Evolutionary conservation across 129 eudicot genomes (phyloP), one percentile per base, ranked within the genome.

Genomic region (Sambucus nigra): DNA sequence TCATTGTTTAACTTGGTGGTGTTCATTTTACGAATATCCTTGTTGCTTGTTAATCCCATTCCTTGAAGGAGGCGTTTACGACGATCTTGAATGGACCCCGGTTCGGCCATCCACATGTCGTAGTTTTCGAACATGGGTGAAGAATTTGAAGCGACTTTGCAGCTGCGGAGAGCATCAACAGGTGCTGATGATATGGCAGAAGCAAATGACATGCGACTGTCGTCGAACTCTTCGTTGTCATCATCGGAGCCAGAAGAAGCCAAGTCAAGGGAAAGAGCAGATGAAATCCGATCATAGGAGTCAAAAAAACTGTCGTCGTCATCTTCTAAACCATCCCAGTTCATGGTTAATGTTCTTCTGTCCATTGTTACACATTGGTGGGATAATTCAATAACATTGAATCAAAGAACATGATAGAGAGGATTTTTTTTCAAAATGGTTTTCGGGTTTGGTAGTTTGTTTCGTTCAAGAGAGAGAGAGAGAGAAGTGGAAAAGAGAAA

Each of bases 41-140:
- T 79, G 38, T 69, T 80, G 82, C 95, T 86, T 3, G 64, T 35
- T 46, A 91, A 53, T 33, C 99, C 99, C 95, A 91, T 82, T 0
- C 86, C 94, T 51, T 79, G 80, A 5, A 91, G 54, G 58, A 91
- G 83, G 9, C 80, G 68, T 16, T 68, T 61, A n/a, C 99, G 76
- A 1, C 99, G 81, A 44, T 86, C 99, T 1, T 77, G 65, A 28
- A 91, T 54, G 19, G 83, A 80, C 8, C 83, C 88, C 0, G 99
- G 99, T 4, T 80, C 89, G 9, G 80, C 76, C 84, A 82, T 74
- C 99, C 99, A 91, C 73, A 86, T 73, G 42, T 80, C 84, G 33
- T 85, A 91, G 45, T 76, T 69, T 3, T 47, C 71, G 32, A 63
- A 45, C 38, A 69, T 19, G 14, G 73, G 21, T 8, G 75, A 47